Conservation (phyloP, 73 alveolate species). For the Tetrahymena elliotti region DNA sequence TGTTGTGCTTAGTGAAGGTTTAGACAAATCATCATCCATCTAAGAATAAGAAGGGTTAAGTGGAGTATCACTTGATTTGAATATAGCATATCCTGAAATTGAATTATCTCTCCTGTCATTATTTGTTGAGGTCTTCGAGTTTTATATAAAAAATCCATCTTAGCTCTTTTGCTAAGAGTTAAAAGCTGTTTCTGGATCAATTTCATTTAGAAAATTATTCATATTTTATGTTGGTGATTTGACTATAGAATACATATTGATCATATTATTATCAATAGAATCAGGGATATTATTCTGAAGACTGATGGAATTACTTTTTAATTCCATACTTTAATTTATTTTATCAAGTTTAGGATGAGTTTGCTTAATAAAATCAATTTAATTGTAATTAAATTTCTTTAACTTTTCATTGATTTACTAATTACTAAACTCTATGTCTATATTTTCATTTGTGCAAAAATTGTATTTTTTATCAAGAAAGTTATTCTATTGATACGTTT, state of each 20-base stretch:
- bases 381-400: neutral
- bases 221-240: neutral
- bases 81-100: neutral
- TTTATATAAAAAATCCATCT: neutral
- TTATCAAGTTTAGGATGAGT: neutral
- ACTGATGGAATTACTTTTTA: neutral
- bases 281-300: neutral
- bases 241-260: neutral
- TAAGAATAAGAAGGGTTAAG: neutral
- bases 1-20: neutral
- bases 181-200: neutral
- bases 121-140: neutral
- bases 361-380: neutral
- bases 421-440: neutral
- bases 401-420: neutral
- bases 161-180: neutral
- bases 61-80: neutral
- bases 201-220: neutral
- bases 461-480: neutral
- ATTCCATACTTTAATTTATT: neutral
- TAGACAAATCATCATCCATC: neutral
- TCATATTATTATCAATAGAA: neutral
- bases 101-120: neutral
- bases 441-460: neutral
- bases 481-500: neutral